These are phyloP conservation scores for Pythium guiyangense DNA, from an alignment of 352 stramenopile genomes.

Conservation along the genomic window DNA sequence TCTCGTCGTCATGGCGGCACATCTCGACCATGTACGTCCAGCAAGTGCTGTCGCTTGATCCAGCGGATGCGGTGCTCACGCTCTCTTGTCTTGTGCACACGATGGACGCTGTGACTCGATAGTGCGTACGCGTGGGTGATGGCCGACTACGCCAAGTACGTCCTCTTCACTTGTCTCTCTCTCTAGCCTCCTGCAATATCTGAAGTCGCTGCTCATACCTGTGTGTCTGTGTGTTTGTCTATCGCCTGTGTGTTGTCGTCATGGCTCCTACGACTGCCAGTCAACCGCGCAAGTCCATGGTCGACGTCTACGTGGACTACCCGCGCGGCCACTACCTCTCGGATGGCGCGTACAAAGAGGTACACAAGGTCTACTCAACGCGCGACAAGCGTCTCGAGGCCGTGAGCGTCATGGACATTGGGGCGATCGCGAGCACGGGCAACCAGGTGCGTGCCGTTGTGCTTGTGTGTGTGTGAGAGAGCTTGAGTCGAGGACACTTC, in stretches of 20 bases:
- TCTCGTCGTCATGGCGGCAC: constrained; percentile 43
- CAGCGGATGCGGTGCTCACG: background rate
- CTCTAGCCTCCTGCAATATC: background rate
- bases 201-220: background rate
- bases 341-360: constrained; percentile 85
- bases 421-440: constrained; percentile 74
- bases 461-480: background rate
- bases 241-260: background rate
- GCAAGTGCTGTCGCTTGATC: background rate
- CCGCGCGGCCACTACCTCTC: constrained; percentile 74
- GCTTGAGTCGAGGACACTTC: too few species aligned
- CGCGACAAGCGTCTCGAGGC: constrained; percentile 58
- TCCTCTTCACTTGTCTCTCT: background rate
- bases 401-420: constrained; percentile 92
- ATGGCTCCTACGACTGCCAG: background rate
- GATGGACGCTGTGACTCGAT: background rate
- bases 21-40: constrained; percentile 36
- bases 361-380: constrained; percentile 81
- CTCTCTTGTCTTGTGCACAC: background rate
- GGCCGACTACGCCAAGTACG: constrained; percentile 50
- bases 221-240: background rate
- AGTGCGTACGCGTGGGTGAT: constrained; percentile 51
- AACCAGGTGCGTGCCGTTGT: constrained; percentile 63
- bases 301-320: constrained; percentile 41
- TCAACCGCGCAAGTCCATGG: constrained; percentile 24